Conservation (phyloP, 345 rosid species). For the Clausena lansium region DNA sequence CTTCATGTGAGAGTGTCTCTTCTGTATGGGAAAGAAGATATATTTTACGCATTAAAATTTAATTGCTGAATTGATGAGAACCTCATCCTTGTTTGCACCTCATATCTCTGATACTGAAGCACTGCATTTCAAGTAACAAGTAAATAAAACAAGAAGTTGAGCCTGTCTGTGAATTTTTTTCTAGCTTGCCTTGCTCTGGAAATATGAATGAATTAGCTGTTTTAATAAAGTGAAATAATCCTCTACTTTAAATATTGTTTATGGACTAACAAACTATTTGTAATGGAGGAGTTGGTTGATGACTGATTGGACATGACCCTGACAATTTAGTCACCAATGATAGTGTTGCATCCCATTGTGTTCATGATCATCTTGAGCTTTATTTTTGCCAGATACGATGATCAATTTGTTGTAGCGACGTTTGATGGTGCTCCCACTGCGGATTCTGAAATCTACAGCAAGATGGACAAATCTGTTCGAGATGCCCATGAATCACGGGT, state of each 20-base stretch:
- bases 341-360: conserved; percentile 8
- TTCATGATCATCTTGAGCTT: conserved; percentile 13
- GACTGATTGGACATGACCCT: neutral
- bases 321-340: neutral
- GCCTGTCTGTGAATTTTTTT: neutral
- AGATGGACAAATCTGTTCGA: conserved; percentile 64
- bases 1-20: neutral
- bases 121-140: neutral
- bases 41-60: neutral
- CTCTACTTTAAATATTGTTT: neutral
- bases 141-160: neutral
- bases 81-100: neutral
- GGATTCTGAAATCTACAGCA: conserved; percentile 72
- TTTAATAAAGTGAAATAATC: neutral
- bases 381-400: conserved; percentile 57
- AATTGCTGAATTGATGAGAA: neutral
- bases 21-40: neutral
- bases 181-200: neutral
- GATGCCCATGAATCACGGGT: conserved; percentile 88
- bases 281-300: neutral
- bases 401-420: conserved; percentile 68
- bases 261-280: neutral
- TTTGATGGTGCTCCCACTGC: conserved; percentile 93
- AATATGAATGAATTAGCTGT: neutral
- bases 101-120: neutral